Evolutionary conservation across 164 flowering plant genomes (phyloP).

Genomic region (Euptelea pleiosperma): DNA sequence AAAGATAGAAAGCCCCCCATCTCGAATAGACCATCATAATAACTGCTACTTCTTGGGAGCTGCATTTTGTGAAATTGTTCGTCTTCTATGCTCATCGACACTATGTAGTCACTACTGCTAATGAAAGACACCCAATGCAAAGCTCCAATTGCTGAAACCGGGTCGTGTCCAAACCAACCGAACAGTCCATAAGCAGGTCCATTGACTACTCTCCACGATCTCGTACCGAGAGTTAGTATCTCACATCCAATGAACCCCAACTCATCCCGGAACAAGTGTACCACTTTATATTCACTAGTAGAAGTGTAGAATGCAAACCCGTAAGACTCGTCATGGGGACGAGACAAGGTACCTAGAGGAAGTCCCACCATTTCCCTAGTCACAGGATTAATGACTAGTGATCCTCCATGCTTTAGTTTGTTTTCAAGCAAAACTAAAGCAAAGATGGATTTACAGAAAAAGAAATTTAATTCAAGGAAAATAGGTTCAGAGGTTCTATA

Average conservation of each 20-base stretch:
- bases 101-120: slow-evolving; percentile 25
- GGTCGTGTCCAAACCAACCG: slow-evolving; percentile 23
- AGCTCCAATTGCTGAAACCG: slow-evolving; percentile 38
- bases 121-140: slow-evolving; percentile 41
- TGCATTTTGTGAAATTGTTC: slow-evolving; percentile 35
- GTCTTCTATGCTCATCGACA: slow-evolving; percentile 33
- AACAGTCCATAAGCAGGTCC: slow-evolving; percentile 35
- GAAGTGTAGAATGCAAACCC: slow-evolving; percentile 25
- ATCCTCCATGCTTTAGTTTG: slow-evolving; percentile 29
- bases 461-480: no score
- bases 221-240: slow-evolving; percentile 23
- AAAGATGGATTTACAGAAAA: no score
- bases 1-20: slow-evolving; percentile 32
- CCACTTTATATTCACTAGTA: slow-evolving; percentile 33
- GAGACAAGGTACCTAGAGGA: slow-evolving; percentile 36
- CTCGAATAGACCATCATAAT: slow-evolving; percentile 32
- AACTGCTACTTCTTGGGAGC: slow-evolving; percentile 26
- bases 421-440: slow-evolving; percentile 34
- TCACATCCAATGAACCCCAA: slow-evolving; percentile 32
- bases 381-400: slow-evolving; percentile 42
- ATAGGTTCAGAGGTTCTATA: no score
- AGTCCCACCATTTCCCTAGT: slow-evolving; percentile 33
- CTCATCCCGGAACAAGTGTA: slow-evolving; percentile 42
- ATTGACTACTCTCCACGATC: slow-evolving; percentile 40
- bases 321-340: slow-evolving; percentile 32